Evolutionary conservation across 2,329 filamentous ascomycete species (phyloP), one percentile per base, ranked within the genome.

Genomic region (Huntiella savannae): DNA sequence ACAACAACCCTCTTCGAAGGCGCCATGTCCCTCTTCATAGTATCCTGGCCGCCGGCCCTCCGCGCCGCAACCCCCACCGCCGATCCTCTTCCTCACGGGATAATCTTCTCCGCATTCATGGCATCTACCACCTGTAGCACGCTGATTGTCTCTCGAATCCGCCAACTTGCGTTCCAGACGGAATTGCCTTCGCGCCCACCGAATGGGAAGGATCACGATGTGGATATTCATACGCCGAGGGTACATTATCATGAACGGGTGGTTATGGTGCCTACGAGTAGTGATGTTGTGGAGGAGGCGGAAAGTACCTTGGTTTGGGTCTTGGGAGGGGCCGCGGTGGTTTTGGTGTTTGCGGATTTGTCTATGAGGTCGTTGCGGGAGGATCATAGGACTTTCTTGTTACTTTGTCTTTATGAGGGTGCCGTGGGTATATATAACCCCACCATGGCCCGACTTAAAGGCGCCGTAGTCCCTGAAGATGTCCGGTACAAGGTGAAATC

Each of bases 61-160:
- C 63, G 59, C 46, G 17, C 40, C 15, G 11, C 39, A 53, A 3
- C 57, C 54, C 16, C 15, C 10, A 12, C 39, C 1, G 3, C 50
- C 1, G 16, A 45, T 22, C 52, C 48, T 7, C 55, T 61, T 32
- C 59, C 62, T 0, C 70, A 73, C 51, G 69, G 71, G 5, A 62
- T 73, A 44, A 68, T 73, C 39, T 75, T 75, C 50, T 66, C 68
- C 38, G 65, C 64, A 36, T 72, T 76, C 55, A 75, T 77, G 73
- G 67, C 66, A 16, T 63, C 68, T 4, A 72, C 73, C 57, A 73
- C 74, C 57, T 63, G 73, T 5, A 71, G 73, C n/a, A 73, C 71
- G 1, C 62, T 74, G 19, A 52, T 67, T 5, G 75, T 75, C 56
- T 49, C 51, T 1, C 49, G 47, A 10, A 33, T 51, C 12, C 36